Evolutionary conservation across 2,329 filamentous ascomycete species (phyloP), one percentile per base, ranked within the genome.

Genomic region (Claviceps sp.): DNA sequence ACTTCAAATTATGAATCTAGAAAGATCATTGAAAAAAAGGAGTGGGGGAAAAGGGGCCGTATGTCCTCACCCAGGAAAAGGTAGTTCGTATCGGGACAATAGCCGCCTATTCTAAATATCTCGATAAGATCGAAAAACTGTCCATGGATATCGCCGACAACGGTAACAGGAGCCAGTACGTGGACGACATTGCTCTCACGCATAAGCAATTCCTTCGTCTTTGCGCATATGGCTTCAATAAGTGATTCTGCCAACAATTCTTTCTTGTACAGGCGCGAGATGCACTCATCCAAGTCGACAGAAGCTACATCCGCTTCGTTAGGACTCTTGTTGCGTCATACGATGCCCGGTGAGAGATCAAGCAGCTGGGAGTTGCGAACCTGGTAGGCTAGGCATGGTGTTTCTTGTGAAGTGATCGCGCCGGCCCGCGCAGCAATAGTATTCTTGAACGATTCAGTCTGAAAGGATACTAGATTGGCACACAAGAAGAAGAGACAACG

Each of bases 141-240:
- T 54, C 93, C 93, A 69, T 98, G 93, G 60, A 98, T 98, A 67
- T 98, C 93, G 59, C 93, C 93, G 41, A 98, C 93, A 9, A 98
- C 93, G 16, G 93, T 98, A 54, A 98, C 89, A 2, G 93, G 93
- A 36, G 93, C 90, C 61, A 83, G 82, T 56, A 98, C 94, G 68
- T 98, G 93, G 55, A 98, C 93, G 56, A 98, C 93, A 71, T 98
- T 98, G 79, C 91, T 97, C 81, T 98, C 93, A 66, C 94, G 91
- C 93, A 98, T 98, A 60, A 98, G 79, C 61, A 98, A 77, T 74
- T 98, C 93, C 67, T 98, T 98, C 22, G 94, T 93, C 70, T 98
- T 98, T 69, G 93, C 90, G 74, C 93, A 98, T 81, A 98, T 91
- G 63, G 93, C 93, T 73, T 98, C 93, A 70, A 98, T 91, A 59